These are phyloP conservation scores for Alternaria novae-zelandiae DNA, from an alignment of 2,329 filamentous ascomycete species.

Conservation along the genomic window DNA sequence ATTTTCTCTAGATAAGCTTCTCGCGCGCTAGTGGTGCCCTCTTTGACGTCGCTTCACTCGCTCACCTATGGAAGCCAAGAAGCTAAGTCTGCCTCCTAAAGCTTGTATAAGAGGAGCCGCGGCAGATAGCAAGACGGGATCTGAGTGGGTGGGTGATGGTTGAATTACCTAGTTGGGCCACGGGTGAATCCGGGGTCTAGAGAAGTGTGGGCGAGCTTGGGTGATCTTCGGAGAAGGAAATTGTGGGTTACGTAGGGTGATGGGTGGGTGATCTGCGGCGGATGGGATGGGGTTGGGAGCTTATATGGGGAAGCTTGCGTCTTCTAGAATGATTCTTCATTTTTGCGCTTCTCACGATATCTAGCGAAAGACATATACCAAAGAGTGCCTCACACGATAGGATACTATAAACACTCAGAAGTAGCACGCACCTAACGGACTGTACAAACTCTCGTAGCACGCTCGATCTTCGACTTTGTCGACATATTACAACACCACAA, in stretches of 20 bases:
- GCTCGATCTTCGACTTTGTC: too few relatives aligned
- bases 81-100: background rate
- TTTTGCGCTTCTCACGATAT: background rate
- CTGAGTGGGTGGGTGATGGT: background rate
- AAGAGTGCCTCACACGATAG: too few relatives aligned
- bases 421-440: too few relatives aligned
- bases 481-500: too few relatives aligned
- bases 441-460: too few relatives aligned
- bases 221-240: background rate
- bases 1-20: conserved; percentile 6
- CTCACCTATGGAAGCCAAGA: background rate
- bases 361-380: too few relatives aligned
- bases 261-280: background rate
- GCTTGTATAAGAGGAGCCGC: background rate
- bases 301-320: background rate
- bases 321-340: background rate
- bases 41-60: background rate
- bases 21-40: conserved; percentile 5
- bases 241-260: background rate
- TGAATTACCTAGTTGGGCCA: background rate
- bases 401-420: too few relatives aligned
- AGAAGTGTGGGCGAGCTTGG: background rate
- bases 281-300: background rate
- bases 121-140: background rate
- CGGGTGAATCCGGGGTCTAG: background rate